Evolutionary conservation across 495 filamentous ascomycete species (phyloP).

Genomic region (Neurospora africana): DNA sequence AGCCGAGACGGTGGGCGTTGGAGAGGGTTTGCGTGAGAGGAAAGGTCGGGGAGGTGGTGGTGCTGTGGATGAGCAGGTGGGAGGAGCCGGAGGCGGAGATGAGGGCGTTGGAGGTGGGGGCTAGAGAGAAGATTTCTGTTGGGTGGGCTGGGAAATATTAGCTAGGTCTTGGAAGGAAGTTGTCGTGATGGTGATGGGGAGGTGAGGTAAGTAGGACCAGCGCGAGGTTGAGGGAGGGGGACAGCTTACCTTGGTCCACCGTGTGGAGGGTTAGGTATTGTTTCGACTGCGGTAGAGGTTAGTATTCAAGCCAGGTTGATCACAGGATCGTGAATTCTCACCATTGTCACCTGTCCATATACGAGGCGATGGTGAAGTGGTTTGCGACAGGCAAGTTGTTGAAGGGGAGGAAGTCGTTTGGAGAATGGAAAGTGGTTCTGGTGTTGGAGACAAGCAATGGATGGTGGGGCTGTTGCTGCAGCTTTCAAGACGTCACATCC

Average conservation of each 20-base stretch:
- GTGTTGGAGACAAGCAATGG: not conserved
- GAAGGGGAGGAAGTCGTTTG: not conserved
- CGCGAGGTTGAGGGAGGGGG: not conserved
- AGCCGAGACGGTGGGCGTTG: slow-evolving; percentile 71
- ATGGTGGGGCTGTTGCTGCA: not conserved
- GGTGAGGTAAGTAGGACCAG: not conserved
- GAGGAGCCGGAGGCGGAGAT: slow-evolving; percentile 78
- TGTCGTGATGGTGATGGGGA: not conserved
- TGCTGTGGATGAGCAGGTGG: slow-evolving; percentile 65
- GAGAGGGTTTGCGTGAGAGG: slow-evolving; percentile 66
- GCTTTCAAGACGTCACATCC: not conserved
- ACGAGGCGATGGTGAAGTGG: not conserved
- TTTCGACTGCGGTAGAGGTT: slow-evolving; percentile 58
- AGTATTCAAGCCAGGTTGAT: not conserved
- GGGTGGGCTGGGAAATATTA: slow-evolving; percentile 54
- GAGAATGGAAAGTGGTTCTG: not conserved
- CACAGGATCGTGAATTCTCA: slow-evolving; percentile 3
- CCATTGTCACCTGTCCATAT: slow-evolving; percentile 35
- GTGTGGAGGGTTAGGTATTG: slow-evolving; percentile 93
- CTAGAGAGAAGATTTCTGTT: slow-evolving; percentile 82
- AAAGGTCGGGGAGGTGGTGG: slow-evolving; percentile 56
- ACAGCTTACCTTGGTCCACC: slow-evolving; percentile 62
- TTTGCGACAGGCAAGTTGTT: not conserved
- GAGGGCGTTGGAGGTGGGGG: slow-evolving; percentile 63
- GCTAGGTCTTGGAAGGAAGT: not conserved